phyloP scores from a whole-genome alignment of 257 asterid species.

The Lycium ferocissimum region DNA sequence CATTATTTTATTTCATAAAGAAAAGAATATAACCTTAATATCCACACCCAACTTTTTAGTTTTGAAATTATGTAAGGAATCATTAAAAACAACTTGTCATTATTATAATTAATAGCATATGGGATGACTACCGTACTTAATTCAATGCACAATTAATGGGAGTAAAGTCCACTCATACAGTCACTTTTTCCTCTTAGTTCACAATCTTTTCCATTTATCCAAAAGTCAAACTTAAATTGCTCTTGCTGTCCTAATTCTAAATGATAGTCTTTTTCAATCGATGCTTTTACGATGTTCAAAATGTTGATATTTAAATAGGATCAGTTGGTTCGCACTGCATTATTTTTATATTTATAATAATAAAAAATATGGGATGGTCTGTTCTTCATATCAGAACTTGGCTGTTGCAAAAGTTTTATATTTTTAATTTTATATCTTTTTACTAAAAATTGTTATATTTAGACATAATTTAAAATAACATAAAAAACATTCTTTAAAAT shows the following conservation, averaged over 20 bases:
- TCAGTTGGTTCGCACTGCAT: background rate
- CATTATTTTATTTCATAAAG: background rate
- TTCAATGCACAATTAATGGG: slow-evolving; percentile 26
- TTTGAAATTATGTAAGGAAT: slow-evolving; percentile 29
- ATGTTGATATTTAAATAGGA: background rate
- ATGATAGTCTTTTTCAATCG: background rate
- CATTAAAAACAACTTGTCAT: slow-evolving; percentile 26
- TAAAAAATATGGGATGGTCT: background rate
- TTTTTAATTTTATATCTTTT: no score
- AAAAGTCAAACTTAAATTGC: background rate
- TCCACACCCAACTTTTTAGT: background rate
- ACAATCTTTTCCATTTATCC: background rate
- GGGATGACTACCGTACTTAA: background rate
- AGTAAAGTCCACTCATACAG: slow-evolving; percentile 18
- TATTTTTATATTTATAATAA: background rate
- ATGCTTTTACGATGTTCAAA: background rate
- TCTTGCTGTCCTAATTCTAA: background rate
- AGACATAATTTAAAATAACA: no score
- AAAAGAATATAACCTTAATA: slow-evolving; percentile 18
- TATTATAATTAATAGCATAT: slow-evolving; percentile 1
- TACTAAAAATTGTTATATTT: no score
- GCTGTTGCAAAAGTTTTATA: no score
- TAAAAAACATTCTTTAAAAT: no score
- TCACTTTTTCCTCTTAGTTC: background rate
- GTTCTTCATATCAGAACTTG: no score